Conservation (phyloP, 345 rosid species). For the Eucalyptus curtisii region DNA sequence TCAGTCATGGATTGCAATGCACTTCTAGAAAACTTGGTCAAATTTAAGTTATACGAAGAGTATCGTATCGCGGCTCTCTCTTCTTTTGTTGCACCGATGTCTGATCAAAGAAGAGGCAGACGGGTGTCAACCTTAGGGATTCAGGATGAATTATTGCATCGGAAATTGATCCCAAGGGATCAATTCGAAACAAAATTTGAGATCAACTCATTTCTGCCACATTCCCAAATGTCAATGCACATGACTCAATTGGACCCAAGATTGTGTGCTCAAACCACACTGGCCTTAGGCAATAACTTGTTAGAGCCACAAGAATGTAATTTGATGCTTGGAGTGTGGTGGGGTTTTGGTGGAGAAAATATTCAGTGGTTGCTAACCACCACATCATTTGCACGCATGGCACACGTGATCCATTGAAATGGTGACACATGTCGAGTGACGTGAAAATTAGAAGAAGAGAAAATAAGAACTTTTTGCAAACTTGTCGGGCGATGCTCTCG, state of each 20-base stretch:
- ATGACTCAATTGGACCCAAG: neutral
- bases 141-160: neutral
- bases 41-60: neutral
- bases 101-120: neutral
- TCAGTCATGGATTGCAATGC: neutral
- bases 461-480: too few species aligned
- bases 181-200: neutral
- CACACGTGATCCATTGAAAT: too few species aligned
- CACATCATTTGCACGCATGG: too few species aligned
- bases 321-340: neutral
- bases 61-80: neutral
- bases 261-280: neutral
- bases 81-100: neutral
- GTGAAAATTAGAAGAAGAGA: too few species aligned
- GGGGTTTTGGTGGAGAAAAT: neutral
- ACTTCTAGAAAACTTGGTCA: neutral
- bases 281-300: neutral
- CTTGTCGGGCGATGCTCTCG: rapidly evolving
- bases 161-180: neutral
- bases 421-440: too few species aligned
- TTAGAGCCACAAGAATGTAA: neutral
- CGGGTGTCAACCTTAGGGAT: neutral
- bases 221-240: neutral
- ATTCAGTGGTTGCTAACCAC: too few species aligned
- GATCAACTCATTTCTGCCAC: too few species aligned